These are phyloP conservation scores for Mycosphaerella sp. DNA, from an alignment of 2,329 filamentous ascomycete species.

Conservation along the genomic window DNA sequence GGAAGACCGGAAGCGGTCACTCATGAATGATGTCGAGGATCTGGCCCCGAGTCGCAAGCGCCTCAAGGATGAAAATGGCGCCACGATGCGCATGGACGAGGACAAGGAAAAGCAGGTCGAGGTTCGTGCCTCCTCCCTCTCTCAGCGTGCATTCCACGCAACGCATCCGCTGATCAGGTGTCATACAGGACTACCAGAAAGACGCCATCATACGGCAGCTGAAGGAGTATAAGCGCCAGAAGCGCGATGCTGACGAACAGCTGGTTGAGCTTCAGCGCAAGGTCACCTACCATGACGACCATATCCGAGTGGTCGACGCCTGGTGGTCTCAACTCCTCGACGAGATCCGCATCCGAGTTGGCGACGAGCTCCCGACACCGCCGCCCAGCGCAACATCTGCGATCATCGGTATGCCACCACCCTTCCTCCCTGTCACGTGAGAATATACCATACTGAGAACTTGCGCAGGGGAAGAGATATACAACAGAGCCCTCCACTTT, in stretches of 20 bases:
- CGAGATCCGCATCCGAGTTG: constrained; percentile 42
- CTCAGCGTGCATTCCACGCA: constrained; percentile 3
- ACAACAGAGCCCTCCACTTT: constrained; percentile 50
- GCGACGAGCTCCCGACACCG: constrained; percentile 32
- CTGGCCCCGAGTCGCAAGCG: constrained; percentile 85
- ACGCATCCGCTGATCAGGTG: constrained; percentile 2
- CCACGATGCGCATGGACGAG: constrained; percentile 57
- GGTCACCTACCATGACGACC: constrained; percentile 80
- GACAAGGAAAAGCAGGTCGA: constrained; percentile 67
- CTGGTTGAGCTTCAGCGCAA: constrained; percentile 74
- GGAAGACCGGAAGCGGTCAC: constrained; percentile 98
- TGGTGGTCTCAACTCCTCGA: constrained; percentile 78
- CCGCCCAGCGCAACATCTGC: constrained; percentile 27
- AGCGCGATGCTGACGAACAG: constrained; percentile 70
- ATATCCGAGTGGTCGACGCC: constrained; percentile 79
- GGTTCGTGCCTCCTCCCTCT: constrained; percentile 47
- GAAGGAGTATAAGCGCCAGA: constrained; percentile 94
- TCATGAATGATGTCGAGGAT: constrained; percentile 71
- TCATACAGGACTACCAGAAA: constrained; percentile 74
- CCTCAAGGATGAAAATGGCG: constrained; percentile 69
- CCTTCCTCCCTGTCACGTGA: constrained; percentile 21
- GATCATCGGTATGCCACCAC: constrained; percentile 28
- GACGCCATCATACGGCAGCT: constrained; percentile 96
- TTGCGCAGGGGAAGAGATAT: constrained; percentile 34
- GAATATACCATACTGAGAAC: constrained; percentile 29